Base-by-base conservation (phyloP, 306 rosid species). In the Pyrus pyrifolia region DNA sequence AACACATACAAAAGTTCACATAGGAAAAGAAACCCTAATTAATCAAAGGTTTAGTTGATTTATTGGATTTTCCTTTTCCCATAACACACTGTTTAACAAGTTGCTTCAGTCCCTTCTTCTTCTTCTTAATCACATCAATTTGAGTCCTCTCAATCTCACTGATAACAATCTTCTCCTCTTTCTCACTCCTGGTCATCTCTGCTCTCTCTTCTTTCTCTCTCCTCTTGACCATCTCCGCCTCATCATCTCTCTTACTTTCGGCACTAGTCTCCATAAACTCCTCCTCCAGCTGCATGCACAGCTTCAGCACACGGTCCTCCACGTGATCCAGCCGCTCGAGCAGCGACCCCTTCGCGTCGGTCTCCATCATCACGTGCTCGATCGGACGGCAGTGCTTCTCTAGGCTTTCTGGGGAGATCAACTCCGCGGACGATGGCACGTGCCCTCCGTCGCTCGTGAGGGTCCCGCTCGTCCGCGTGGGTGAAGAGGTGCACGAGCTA, bases 301-400 rank as follows among this genome's bases (percentile, higher is more conserved):
- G 73, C 84, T 91, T 91, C 0, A 88, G 85, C 78, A 91, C 76
- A 1, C 97, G 86, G 30, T 88, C 92, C 85, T 95, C 98, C 4
- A 89, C 78, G 1, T 67, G 89, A 8, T 82, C 84, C 30, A 95
- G 90, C 81, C 98, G 85, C 72, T 92, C 91, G 0, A 95, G 80
- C 21, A 95, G 74, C 0, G 90, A 86, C 61, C 98, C 98, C 83
- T 92, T 92, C 42, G 78, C 81, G 72, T 87, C 88, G 0, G 87
- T 82, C 82, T 89, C 92, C 85, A 82, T 78, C 55, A 90, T 77
- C 44, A 89, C 97, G 27, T 68, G 78, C 73, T 82, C 72, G 1
- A 95, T 88, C 73, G 97, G 97, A 86, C 96, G 96, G 89, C 97
- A 86, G 72, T 85, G 93, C 91, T 87, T 95, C 92, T 89, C 92